Evolutionary conservation across 148 eudicot species (phyloP).

Genomic region (Arctostaphylos glauca): DNA sequence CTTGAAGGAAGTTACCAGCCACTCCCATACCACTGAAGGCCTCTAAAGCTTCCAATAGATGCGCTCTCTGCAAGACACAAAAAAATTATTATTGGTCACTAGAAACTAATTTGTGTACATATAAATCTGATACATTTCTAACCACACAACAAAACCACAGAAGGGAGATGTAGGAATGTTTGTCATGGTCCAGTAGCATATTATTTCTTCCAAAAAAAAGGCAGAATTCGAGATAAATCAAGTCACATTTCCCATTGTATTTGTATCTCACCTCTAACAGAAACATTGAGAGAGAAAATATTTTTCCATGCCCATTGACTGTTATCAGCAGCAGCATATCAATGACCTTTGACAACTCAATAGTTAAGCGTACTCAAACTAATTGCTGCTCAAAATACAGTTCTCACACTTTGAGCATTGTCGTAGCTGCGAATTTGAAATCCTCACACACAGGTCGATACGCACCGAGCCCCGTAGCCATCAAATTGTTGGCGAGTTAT

Average conservation of each 20-base stretch:
- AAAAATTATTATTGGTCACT: constrained; percentile 11
- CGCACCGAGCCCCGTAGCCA: too few species aligned
- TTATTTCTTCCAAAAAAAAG: not conserved
- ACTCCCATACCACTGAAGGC: constrained; percentile 54
- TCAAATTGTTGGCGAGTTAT: too few species aligned
- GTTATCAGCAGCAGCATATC: not conserved
- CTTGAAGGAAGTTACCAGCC: constrained; percentile 46
- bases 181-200: not conserved
- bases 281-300: not conserved
- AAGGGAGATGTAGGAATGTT: not conserved
- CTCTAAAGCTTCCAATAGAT: constrained; percentile 75
- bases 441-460: too few species aligned
- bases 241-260: not conserved
- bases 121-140: not conserved
- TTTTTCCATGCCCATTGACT: not conserved
- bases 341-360: not conserved
- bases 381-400: too few species aligned
- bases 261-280: not conserved
- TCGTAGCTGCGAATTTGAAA: too few species aligned
- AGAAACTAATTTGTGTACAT: not conserved
- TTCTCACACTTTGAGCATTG: too few species aligned
- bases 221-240: not conserved
- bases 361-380: too few species aligned
- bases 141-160: not conserved
- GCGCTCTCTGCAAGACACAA: constrained; percentile 67